Evolutionary conservation across 1,284 basidiomycete species (phyloP).

Genomic region (Clitocybe nebularis): DNA sequence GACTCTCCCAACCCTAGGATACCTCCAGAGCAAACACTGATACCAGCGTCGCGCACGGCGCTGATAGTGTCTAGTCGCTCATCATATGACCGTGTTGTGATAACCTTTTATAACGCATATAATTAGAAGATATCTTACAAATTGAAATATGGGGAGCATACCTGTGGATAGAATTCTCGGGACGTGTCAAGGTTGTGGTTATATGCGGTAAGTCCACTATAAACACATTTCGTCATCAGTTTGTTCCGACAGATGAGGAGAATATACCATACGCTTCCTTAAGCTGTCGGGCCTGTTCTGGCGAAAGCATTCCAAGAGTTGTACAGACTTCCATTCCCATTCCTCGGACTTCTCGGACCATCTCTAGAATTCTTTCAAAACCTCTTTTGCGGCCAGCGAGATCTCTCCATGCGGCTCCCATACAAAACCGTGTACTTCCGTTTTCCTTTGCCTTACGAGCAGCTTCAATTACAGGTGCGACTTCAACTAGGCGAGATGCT

Average conservation of each 20-base stretch:
- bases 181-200: constrained; percentile 99
- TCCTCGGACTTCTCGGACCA: constrained; percentile 85
- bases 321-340: constrained; percentile 99
- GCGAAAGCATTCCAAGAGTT: constrained; percentile 93
- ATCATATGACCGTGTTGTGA: constrained; percentile 93
- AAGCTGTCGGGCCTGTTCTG: constrained; percentile 89
- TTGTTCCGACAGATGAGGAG: constrained; percentile 5
- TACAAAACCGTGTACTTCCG: constrained; percentile 96
- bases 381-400: constrained; percentile 91
- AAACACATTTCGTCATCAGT: constrained; percentile 8
- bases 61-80: constrained; percentile 88
- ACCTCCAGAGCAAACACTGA: constrained; percentile 96
- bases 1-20: constrained; percentile 94
- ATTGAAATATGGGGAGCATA: constrained; percentile 25
- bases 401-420: constrained; percentile 99
- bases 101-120: constrained; percentile 56
- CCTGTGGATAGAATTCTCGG: constrained; percentile 93
- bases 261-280: constrained; percentile 78
- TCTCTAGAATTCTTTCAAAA: constrained; percentile 90
- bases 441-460: constrained; percentile 94
- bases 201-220: constrained; percentile 90
- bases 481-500: constrained; percentile 84
- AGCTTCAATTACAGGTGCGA: constrained; percentile 89
- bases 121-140: constrained; percentile 4
- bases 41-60: constrained; percentile 91